Base-by-base conservation (phyloP, 2,329 filamentous ascomycete genomes). In the Scytalidium lignicola region DNA sequence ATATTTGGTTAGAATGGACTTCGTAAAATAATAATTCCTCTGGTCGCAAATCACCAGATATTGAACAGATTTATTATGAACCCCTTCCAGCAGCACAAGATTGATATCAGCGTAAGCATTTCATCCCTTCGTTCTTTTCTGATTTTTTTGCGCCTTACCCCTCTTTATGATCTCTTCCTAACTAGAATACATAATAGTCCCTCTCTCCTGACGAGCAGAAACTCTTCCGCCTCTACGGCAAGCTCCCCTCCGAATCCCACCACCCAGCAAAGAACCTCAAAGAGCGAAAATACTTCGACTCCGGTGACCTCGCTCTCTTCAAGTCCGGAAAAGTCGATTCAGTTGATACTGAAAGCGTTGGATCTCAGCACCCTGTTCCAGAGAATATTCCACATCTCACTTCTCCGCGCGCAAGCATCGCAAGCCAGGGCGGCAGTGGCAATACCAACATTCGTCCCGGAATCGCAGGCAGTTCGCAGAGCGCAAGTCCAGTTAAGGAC, bases 211-310 rank as follows among this genome's bases (percentile, higher is more conserved):
- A 96, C 63, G 91, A 96, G 77, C 90, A 95, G 71, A 87, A 88
- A 56, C 84, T 96, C 65, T 91, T 96, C 78, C 86, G 90, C 58
- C 84, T 96, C 56, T 96, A 96, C 71, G 91, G 91, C 71, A 96
- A 96, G 74, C 84, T 96, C 51, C 91, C 92, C 57, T 95, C 86
- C 70, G 91, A 91, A 70, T 95, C 90, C 69, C 90, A 96, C 70
- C 80, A 96, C 63, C 85, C 96, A 63, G 90, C 92, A 77, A 96
- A 96, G 78, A 95, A 96, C 68, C 81, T 96, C 66, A 95, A 95
- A 81, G 91, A 96, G 70, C 90, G 92, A 76, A 96, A 93, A 75
- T 95, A 95, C 74, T 95, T 95, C 70, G 90, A 95, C 75, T 91
- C 86, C 55, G 90, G 90, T 64, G 90, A 95, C 74, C 95, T 95